These are phyloP conservation scores for Penicillium canariense DNA, from an alignment of 495 filamentous ascomycete species.

Conservation along the genomic window DNA sequence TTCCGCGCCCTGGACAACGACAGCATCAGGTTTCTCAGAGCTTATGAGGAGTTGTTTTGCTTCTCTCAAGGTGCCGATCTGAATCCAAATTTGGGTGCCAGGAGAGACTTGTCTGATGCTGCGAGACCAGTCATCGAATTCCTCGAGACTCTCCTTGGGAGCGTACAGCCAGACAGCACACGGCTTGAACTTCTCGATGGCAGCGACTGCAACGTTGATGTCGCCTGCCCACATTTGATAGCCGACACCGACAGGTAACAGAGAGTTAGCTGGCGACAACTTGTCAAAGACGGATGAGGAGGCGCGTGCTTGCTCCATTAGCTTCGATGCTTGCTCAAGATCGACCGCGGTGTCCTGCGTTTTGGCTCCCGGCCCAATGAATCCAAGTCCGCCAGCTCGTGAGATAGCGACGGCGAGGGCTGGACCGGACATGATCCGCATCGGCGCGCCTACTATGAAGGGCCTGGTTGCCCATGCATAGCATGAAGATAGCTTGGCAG, in stretches of 20 bases:
- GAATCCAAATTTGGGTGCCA: conserved; percentile 62
- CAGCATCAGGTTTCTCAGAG: conserved; percentile 54
- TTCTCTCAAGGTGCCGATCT: conserved; percentile 60
- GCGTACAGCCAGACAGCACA: conserved; percentile 73
- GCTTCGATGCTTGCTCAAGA: conserved; percentile 31
- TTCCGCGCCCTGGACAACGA: conserved; percentile 72
- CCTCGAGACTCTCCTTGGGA: conserved; percentile 40
- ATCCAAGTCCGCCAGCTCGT: conserved; percentile 64
- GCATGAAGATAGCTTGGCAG: conserved; percentile 18
- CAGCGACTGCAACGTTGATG: conserved; percentile 40
- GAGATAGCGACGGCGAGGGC: conserved; percentile 58
- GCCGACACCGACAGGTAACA: conserved; percentile 61
- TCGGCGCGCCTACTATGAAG: conserved; percentile 66
- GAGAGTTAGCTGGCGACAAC: conserved; percentile 15
- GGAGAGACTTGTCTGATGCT: conserved; percentile 45
- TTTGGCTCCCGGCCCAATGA: conserved; percentile 40
- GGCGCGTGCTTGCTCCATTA: conserved; percentile 20
- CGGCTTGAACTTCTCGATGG: conserved; percentile 50
- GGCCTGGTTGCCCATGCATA: conserved; percentile 67
- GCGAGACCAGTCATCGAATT: conserved; percentile 56
- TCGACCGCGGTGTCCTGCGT: conserved; percentile 32
- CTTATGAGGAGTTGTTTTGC: conserved; percentile 43
- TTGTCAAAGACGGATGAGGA: conserved; percentile 8
- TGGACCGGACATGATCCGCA: conserved; percentile 66
- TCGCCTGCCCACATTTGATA: conserved; percentile 58